A percentile compares a stretch with the other conserved stretches of the same genome.
Conservation (phyloP, 176 grass and related monocot species). For the Hordeum marinum region DNA sequence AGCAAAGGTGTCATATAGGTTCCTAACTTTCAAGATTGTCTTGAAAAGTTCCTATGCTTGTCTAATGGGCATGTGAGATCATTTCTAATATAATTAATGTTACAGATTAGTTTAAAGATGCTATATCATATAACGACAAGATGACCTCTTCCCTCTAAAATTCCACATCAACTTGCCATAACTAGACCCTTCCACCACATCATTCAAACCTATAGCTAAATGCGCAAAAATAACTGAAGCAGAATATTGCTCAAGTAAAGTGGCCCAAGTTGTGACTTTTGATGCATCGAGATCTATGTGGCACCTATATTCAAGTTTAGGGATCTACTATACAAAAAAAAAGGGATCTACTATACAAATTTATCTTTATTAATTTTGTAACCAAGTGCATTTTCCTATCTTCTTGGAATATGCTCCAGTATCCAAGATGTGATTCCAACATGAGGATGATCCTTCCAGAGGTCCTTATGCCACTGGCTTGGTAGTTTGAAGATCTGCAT, state of each 20-base stretch:
- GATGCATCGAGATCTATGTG: neutral
- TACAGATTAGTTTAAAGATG: neutral
- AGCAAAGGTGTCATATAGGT: neutral
- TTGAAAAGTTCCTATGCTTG: neutral
- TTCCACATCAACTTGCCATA: neutral
- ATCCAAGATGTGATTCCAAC: neutral
- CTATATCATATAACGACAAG: neutral
- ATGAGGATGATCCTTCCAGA: neutral
- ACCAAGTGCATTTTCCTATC: neutral
- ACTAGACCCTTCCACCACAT: neutral
- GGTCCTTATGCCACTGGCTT: neutral
- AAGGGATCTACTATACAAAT: neutral
- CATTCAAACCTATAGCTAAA: neutral
- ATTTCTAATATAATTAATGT: neutral
- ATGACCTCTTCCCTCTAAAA: neutral
- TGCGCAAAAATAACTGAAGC: neutral
- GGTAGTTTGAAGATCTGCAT: neutral
- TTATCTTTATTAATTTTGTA: neutral
- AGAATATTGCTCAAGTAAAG: neutral
- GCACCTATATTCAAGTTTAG: neutral
- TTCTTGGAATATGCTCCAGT: neutral
- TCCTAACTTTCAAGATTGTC: neutral
- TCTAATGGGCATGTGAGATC: neutral
- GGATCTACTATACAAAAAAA: neutral
- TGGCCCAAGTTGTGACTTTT: neutral